phyloP scores from a whole-genome alignment of 768 basidiomycete genomes.

The Termitomyces sp. region DNA sequence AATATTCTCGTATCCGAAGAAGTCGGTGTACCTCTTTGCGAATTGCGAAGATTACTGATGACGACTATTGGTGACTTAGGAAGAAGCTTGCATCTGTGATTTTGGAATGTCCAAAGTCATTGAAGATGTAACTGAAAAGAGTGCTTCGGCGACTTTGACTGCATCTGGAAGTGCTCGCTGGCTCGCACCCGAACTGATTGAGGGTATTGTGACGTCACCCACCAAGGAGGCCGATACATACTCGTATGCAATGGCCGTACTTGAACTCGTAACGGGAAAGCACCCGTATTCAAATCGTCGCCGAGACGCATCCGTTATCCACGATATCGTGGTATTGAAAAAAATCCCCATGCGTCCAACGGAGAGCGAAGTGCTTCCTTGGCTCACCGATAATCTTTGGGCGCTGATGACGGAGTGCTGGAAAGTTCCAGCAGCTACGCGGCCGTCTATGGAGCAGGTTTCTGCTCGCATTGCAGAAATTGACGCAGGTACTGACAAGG shows the following conservation, averaged over 20 bases:
- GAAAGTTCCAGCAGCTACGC: conserved; percentile 30
- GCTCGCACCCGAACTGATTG: conserved; percentile 59
- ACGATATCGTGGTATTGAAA: conserved; percentile 34
- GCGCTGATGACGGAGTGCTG: conserved; percentile 43
- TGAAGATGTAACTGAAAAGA: conserved; percentile 50
- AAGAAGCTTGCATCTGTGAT: conserved; percentile 54
- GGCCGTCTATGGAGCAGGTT: conserved; percentile 41
- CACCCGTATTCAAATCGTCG: conserved; percentile 47
- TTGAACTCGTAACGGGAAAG: conserved; percentile 55
- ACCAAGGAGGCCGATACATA: conserved; percentile 52
- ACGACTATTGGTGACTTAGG: conserved; percentile 26
- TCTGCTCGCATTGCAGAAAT: conserved; percentile 21
- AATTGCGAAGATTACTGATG: background rate
- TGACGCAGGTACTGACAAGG: conserved; percentile 5
- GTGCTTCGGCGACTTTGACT: conserved; percentile 44
- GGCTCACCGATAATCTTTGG: conserved; percentile 50
- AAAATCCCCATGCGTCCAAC: conserved; percentile 42
- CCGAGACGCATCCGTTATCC: conserved; percentile 48
- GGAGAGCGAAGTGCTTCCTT: conserved; percentile 24
- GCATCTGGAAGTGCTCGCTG: conserved; percentile 50
- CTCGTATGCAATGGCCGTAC: conserved; percentile 56
- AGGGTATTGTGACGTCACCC: conserved; percentile 35
- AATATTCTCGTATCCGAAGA: conserved; percentile 56
- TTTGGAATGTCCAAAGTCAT: conserved; percentile 64
- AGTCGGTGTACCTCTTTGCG: conserved; percentile 24